Evolutionary conservation across 257 asterid genomes (phyloP).

Genomic region (Fraxinus quadrangulata): DNA sequence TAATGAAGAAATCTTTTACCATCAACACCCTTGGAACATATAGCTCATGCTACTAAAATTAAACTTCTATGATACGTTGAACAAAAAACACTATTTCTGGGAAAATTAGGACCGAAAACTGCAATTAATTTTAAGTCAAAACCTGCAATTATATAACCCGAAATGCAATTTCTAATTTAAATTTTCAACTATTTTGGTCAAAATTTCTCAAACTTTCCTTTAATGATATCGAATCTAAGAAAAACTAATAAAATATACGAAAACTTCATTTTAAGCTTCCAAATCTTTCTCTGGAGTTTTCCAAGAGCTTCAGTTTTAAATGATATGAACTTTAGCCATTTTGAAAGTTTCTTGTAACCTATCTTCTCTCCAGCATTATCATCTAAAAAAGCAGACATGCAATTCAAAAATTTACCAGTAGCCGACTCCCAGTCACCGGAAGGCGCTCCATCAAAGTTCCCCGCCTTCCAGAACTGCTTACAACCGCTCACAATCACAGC

Average conservation of each 20-base stretch:
- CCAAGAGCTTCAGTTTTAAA: not conserved
- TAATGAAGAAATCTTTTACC: not conserved
- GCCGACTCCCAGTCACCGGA: conserved; percentile 45
- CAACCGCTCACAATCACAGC: conserved; percentile 20
- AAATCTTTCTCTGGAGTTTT: not conserved
- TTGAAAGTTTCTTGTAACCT: not conserved
- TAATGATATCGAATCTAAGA: not conserved
- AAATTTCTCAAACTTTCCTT: not conserved
- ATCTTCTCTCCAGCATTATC: not conserved
- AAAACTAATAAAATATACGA: not conserved
- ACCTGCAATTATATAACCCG: not conserved
- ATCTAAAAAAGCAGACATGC: conserved; percentile 15
- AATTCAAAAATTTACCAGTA: conserved; percentile 36
- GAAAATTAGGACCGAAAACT: not conserved
- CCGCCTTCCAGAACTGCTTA: conserved; percentile 98
- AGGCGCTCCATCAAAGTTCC: conserved; percentile 65
- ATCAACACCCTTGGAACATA: not conserved
- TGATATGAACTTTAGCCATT: not conserved
- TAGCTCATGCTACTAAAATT: not conserved
- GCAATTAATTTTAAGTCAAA: not conserved
- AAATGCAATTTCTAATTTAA: not conserved
- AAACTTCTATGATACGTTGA: not conserved
- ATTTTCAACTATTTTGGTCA: not conserved
- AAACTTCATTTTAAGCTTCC: not conserved
- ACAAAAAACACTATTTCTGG: not conserved